Evolutionary conservation across 176 grass and related monocot species (phyloP), one percentile per base, ranked within the genome.

Genomic region (Ensete ventricosum): DNA sequence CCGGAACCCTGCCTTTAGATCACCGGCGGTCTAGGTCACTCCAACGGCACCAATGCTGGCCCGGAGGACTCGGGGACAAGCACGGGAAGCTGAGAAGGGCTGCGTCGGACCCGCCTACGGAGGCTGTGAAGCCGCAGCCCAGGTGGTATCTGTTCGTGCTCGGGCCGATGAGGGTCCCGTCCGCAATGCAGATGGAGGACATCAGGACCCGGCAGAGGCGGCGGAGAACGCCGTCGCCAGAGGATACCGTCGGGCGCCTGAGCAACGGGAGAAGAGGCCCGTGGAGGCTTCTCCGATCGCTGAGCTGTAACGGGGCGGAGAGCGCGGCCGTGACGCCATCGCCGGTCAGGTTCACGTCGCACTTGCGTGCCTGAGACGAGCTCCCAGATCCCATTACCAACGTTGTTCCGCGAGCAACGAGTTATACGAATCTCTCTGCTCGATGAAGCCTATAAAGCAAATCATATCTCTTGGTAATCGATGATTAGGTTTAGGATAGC

Each of bases 261-360:
- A 8, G 50, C 19, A 16, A 24, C 29, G 9, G 55, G 55, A 60
- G 14, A 27, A 62, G 73, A 3, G 75, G 48, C 8, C 57, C 78
- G 9, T 80, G 78, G 78, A 80, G 62, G 58, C 43, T 80, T 53
- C 55, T 80, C 14, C 78, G 21, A 23, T 72, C 78, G 14, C 69
- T 80, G 22, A 80, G 69, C 69, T 80, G 78, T 57, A 80, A 64
- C 14, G 78, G 22, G 34, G 16, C 34, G 34, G 67, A 70, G 10
- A 70, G 17, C 67, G 48, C 67, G 48, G 34, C 19, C 69, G 62
- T 23, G 23, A 29, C 49, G 1, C 78, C 69, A 50, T 13, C 55
- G 34, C 23, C 16, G 43, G 14, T 50, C 51, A 34, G 17, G 67
- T 50, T 70, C 43, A 25, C 67, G 3, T 50, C 67, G 14, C 67